Percentiles rank a stretch among this genome's conserved stretches.
Conservation (phyloP, 73 alveolate genomes). For the Symbiodinium pilosum region DNA sequence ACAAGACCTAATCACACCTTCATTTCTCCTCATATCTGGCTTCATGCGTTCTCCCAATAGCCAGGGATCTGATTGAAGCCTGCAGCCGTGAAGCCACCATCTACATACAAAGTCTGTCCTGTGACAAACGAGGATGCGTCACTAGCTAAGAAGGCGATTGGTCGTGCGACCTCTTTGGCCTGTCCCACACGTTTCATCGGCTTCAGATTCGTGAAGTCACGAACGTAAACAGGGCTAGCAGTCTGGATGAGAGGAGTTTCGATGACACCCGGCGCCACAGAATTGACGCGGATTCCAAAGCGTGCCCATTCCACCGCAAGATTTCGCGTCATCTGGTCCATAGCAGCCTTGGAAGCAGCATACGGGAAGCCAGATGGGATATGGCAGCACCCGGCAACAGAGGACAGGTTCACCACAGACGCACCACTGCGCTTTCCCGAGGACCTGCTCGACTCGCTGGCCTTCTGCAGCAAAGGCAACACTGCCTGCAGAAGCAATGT, state of each 20-base stretch:
- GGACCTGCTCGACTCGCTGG: neutral
- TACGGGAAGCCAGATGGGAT: conserved; percentile 87
- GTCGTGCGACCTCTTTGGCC: conserved; percentile 53
- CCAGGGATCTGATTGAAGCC: conserved; percentile 67
- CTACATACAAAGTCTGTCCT: conserved; percentile 55
- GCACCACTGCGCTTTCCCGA: conserved; percentile 10
- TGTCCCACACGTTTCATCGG: conserved; percentile 82
- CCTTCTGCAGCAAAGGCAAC: conserved; percentile 23
- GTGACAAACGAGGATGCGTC: conserved; percentile 55
- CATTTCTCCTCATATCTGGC: too few species aligned
- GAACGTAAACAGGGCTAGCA: neutral
- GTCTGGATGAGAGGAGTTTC: conserved; percentile 67
- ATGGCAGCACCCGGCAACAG: conserved; percentile 68
- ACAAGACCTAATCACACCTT: too few species aligned
- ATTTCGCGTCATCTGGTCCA: neutral
- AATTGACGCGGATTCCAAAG: conserved; percentile 67
- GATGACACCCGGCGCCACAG: conserved; percentile 78
- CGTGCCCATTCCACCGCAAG: conserved; percentile 91
- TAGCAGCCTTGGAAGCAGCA: conserved; percentile 21
- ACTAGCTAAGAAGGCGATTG: conserved; percentile 56
- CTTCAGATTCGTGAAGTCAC: neutral
- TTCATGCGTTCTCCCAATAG: conserved; percentile 19
- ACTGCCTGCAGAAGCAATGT: neutral
- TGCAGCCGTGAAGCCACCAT: conserved; percentile 79
- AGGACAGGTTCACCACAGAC: conserved; percentile 57